Percentiles rank a stretch among this genome's conserved stretches.
These are phyloP conservation scores for Blastobotrys ciferrii DNA, from an alignment of 1,139 yeast genomes.

Conservation along the genomic window DNA sequence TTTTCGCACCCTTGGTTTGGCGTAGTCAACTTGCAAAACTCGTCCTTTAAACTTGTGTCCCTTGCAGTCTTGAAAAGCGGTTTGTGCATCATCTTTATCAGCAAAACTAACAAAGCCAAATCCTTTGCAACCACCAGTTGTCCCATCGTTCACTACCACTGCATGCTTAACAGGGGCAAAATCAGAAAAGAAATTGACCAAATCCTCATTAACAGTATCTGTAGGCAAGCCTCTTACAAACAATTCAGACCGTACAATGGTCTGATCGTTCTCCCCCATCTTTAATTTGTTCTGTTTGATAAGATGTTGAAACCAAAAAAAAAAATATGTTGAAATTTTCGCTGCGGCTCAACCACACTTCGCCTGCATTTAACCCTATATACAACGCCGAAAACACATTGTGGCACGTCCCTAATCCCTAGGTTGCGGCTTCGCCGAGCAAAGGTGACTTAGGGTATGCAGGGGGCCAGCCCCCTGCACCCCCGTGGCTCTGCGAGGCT, in stretches of 20 bases:
- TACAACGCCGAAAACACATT: too few species aligned
- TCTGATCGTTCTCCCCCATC: not conserved
- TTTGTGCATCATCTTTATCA: conserved; percentile 75
- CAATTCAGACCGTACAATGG: conserved; percentile 39
- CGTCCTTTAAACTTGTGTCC: conserved; percentile 65
- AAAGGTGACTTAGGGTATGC: too few species aligned
- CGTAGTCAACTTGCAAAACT: conserved; percentile 72
- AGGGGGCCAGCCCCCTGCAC: too few species aligned
- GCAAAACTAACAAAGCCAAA: conserved; percentile 95
- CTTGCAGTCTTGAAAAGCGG: conserved; percentile 69
- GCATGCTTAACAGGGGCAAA: conserved; percentile 96
- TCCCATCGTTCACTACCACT: conserved; percentile 77
- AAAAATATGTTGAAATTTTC: not conserved
- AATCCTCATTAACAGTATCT: conserved; percentile 76
- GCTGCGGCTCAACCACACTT: conserved; percentile 2
- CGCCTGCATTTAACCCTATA: too few species aligned
- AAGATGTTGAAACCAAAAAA: not conserved
- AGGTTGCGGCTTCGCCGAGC: too few species aligned
- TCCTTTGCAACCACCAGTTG: conserved; percentile 70
- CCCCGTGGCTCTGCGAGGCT: too few species aligned
- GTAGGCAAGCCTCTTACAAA: conserved; percentile 83
- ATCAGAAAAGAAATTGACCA: conserved; percentile 81
- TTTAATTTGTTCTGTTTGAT: not conserved
- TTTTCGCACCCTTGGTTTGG: conserved; percentile 87
- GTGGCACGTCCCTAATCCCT: too few species aligned